Conservation (phyloP, 805 yeast species). For the Diddensiella santjacobensis region DNA sequence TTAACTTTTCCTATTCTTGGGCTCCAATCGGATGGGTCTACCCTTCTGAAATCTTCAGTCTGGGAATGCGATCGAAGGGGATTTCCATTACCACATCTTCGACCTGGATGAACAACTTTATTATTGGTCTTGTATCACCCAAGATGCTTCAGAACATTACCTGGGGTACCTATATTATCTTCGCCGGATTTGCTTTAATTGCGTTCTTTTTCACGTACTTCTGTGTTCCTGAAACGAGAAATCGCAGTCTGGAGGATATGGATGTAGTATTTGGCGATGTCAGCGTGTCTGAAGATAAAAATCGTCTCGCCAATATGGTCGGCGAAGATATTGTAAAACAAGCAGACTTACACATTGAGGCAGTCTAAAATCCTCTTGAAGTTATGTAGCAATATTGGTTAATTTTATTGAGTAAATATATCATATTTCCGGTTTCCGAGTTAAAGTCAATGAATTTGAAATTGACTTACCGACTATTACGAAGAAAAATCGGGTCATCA, state of each 20-base stretch:
- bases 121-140: slow-evolving; percentile 4
- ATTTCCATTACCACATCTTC: slow-evolving; percentile 5
- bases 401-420: too few species aligned
- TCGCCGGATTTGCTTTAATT: slow-evolving; percentile 1
- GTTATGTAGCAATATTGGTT: too few species aligned
- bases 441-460: too few species aligned
- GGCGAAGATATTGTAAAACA: not conserved
- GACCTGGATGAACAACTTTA: slow-evolving; percentile 25
- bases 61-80: slow-evolving; percentile 9
- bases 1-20: slow-evolving; percentile 9
- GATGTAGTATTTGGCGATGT: slow-evolving; percentile 24
- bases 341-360: not conserved
- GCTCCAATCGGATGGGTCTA: slow-evolving; percentile 9
- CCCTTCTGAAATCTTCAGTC: slow-evolving; percentile 8
- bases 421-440: too few species aligned
- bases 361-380: too few species aligned
- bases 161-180: slow-evolving; percentile 7
- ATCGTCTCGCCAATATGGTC: not conserved
- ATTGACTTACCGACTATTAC: too few species aligned
- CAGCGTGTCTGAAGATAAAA: not conserved
- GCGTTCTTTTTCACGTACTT: slow-evolving; percentile 22
- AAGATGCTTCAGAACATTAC: slow-evolving; percentile 1
- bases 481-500: too few species aligned
- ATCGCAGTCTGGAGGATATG: slow-evolving; percentile 41
- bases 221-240: slow-evolving; percentile 42